Base-by-base conservation (phyloP, 768 basidiomycete species). In the Boletus vinaceobasis region DNA sequence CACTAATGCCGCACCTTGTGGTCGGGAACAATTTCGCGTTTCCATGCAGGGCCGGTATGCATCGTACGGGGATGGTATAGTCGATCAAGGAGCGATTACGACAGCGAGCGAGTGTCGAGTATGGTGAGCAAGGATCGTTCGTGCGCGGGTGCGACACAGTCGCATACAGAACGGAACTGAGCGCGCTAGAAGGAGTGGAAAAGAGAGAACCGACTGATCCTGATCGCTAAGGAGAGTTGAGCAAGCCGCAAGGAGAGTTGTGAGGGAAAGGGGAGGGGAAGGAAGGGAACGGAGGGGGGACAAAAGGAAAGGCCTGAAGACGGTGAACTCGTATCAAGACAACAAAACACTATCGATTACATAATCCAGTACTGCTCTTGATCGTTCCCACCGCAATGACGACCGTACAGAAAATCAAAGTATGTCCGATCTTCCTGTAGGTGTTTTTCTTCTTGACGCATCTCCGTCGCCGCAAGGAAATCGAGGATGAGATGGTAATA, bases 401-500 rank as follows among this genome's bases (percentile, higher is more conserved):
- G 46, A 94, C 91, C 59, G 77, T 94, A 58, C 91, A 93, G 73
- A 93, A 93, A 74, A 91, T 93, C 59, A 92, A 92, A 75, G 89
- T 85, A 60, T 35, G 67, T 59, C 37, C 48, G 7, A 3, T 44
- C 15, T 52, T 52, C 56, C 40, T 60, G 65, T 71, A 54, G 68
- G 51, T 43, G 50, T 32, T 26, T 5, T 46, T 6, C 19, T 48
- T 60, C 50, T 47, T 58, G 51, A 60, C 52, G 56, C 29, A 53
- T 52, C 38, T 48, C 9, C 35, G 8, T 48, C 48, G 56, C 33
- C 43, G 29, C 56, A 64, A 92, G 88, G 92, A 93, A 85, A 83
- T 95, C 71, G 93, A 95, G 82, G 91, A 93, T 90, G 93, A 94
- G 74, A 94, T 94, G 94, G 91, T 89, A 68, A 77, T 83, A 72